phyloP scores from a whole-genome alignment of 495 filamentous ascomycete genomes.

The Hypomontagnella submonticulosa region DNA sequence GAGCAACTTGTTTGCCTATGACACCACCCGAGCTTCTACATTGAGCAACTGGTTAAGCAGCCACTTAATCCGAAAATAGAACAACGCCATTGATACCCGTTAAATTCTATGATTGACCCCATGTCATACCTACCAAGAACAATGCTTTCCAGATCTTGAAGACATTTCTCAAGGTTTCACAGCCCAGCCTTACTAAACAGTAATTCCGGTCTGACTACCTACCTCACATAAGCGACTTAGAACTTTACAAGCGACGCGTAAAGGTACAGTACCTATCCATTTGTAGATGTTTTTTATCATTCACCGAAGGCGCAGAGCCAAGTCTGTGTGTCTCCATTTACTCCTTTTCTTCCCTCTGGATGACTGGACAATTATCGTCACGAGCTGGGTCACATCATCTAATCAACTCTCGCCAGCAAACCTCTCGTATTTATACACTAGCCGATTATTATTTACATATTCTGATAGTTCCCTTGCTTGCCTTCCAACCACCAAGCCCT shows the following conservation, averaged over 20 bases:
- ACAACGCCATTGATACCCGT: constrained; percentile 6
- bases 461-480: constrained; percentile 9
- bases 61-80: constrained; percentile 33
- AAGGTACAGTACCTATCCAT: not conserved
- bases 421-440: not conserved
- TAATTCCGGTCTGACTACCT: no score
- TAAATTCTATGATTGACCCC: constrained; percentile 5
- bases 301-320: constrained; percentile 15
- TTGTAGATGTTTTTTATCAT: constrained; percentile 1
- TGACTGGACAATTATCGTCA: constrained; percentile 1
- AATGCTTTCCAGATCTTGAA: constrained; percentile 16
- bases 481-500: not conserved
- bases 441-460: constrained; percentile 22
- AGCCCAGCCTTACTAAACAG: not conserved
- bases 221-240: not conserved
- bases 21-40: constrained; percentile 8
- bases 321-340: constrained; percentile 7
- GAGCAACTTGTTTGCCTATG: constrained; percentile 2
- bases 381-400: constrained; percentile 2
- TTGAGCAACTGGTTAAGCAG: constrained; percentile 7
- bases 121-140: constrained; percentile 1
- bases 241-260: constrained; percentile 20
- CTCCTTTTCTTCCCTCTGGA: not conserved
- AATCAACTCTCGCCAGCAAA: not conserved
- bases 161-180: constrained; percentile 16